These are phyloP conservation scores for Furcasterigmium sp. DNA, from an alignment of 2,329 filamentous ascomycete species.

Conservation along the genomic window DNA sequence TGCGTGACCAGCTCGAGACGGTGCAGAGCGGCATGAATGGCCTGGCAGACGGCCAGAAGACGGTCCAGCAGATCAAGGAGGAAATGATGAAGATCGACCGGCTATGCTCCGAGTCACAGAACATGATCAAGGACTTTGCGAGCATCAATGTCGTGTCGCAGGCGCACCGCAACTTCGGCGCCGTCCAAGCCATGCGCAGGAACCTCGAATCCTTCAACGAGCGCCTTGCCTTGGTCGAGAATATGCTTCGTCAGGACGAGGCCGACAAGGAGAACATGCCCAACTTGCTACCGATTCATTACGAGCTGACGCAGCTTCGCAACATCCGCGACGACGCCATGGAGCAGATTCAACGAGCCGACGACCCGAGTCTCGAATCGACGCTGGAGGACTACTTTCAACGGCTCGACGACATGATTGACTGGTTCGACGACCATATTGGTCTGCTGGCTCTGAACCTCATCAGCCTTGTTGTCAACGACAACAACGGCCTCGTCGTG, in stretches of 20 bases:
- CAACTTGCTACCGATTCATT: constrained; percentile 84
- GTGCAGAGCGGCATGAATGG: constrained; percentile 90
- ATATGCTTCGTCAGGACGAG: constrained; percentile 77
- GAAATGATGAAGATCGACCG: constrained; percentile 99
- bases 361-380: constrained; percentile 67
- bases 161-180: constrained; percentile 93
- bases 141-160: constrained; percentile 89
- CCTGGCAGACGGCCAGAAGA: constrained; percentile 84
- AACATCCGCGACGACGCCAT: constrained; percentile 96
- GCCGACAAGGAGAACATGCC: constrained; percentile 84
- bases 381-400: constrained; percentile 90
- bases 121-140: constrained; percentile 94
- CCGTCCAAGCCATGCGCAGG: constrained; percentile 86
- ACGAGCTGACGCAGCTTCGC: constrained; percentile 82
- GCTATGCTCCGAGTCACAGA: constrained; percentile 93
- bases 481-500: constrained; percentile 86
- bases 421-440: constrained; percentile 94
- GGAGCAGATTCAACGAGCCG: constrained; percentile 82
- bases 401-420: constrained; percentile 78
- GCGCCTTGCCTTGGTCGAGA: constrained; percentile 69
- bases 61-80: constrained; percentile 89
- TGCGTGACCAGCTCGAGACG: constrained; percentile 89
- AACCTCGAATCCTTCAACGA: constrained; percentile 85
- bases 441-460: constrained; percentile 84
- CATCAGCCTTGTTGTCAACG: constrained; percentile 78